phyloP scores from a whole-genome alignment of 2,329 filamentous ascomycete genomes.

The Remersonia thermophila region DNA sequence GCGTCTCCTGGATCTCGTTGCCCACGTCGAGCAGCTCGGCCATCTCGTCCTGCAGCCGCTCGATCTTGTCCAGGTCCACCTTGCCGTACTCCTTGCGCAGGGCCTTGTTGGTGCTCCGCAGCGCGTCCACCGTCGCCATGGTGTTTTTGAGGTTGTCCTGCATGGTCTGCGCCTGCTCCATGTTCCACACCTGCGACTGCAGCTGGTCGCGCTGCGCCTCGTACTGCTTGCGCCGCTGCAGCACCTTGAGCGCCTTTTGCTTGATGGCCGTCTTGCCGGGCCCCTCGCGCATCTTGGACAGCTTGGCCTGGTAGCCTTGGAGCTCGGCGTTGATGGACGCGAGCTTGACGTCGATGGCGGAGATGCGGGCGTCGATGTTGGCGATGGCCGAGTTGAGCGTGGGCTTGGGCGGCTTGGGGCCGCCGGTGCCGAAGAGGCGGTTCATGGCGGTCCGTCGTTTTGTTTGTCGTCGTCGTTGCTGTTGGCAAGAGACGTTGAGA shows the following conservation, averaged over 20 bases:
- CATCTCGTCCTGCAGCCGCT: constrained; percentile 97
- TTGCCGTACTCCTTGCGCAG: constrained; percentile 91
- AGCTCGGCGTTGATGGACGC: constrained; percentile 86
- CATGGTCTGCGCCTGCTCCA: constrained; percentile 98
- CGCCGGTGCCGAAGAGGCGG: constrained; percentile 74
- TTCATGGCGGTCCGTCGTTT: constrained; percentile 81
- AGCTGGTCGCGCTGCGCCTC: constrained; percentile 89
- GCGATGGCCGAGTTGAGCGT: constrained; percentile 71
- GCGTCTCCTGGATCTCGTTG: constrained; percentile 95
- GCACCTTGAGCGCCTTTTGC: constrained; percentile 85
- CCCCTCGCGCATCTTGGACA: constrained; percentile 87
- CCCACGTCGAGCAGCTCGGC: constrained; percentile 93
- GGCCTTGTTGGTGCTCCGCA: constrained; percentile 93
- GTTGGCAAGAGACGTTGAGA: no score
- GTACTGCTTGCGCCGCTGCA: constrained; percentile 89
- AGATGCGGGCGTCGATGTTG: constrained; percentile 75
- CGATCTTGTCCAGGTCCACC: constrained; percentile 94
- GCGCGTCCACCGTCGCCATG: constrained; percentile 94
- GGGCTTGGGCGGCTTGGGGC: constrained; percentile 77
- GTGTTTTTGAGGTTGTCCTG: constrained; percentile 97
- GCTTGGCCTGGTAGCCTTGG: constrained; percentile 72
- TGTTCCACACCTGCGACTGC: constrained; percentile 92
- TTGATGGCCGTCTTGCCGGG: constrained; percentile 88
- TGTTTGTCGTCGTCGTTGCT: no score
- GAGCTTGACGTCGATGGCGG: constrained; percentile 87